These are phyloP conservation scores for Termitomyces sp. DNA, from an alignment of 768 basidiomycete species.

Conservation along the genomic window DNA sequence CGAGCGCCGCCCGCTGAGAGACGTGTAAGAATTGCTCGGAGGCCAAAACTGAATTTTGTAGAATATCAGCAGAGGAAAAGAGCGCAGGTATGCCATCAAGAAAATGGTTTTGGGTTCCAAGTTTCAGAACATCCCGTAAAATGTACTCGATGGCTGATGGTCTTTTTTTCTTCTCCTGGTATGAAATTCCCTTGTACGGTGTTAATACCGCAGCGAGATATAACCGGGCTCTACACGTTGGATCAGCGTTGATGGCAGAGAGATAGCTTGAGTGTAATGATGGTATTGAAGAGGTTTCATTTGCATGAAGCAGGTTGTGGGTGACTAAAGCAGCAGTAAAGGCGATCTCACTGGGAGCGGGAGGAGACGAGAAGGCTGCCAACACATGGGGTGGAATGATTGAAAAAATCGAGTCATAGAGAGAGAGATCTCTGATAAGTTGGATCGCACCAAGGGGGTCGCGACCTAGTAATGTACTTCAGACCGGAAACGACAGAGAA, in stretches of 20 bases:
- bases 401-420: conserved; percentile 65
- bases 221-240: conserved; percentile 49
- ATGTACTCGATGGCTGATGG: conserved; percentile 57
- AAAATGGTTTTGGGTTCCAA: conserved; percentile 73
- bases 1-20: conserved; percentile 54
- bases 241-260: conserved; percentile 28
- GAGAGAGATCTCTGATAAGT: conserved; percentile 66
- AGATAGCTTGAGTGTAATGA: conserved; percentile 44
- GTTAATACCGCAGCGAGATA: conserved; percentile 75
- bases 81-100: conserved; percentile 69
- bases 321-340: conserved; percentile 57
- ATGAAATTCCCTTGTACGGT: conserved; percentile 59
- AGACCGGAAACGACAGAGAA: not conserved
- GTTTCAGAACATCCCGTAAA: conserved; percentile 80
- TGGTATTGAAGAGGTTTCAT: conserved; percentile 26
- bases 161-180: conserved; percentile 62
- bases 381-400: conserved; percentile 42
- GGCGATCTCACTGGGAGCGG: conserved; percentile 34
- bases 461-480: conserved; percentile 39
- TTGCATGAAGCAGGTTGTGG: conserved; percentile 36
- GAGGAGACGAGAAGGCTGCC: conserved; percentile 37
- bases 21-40: conserved; percentile 28
- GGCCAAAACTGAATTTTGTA: conserved; percentile 31
- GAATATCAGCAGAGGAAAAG: conserved; percentile 47
- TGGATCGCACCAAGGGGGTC: conserved; percentile 71